A percentile compares a stretch with the other conserved stretches of the same genome.
phyloP scores from a whole-genome alignment of 257 asterid species.

The Salvia miltiorrhiza region DNA sequence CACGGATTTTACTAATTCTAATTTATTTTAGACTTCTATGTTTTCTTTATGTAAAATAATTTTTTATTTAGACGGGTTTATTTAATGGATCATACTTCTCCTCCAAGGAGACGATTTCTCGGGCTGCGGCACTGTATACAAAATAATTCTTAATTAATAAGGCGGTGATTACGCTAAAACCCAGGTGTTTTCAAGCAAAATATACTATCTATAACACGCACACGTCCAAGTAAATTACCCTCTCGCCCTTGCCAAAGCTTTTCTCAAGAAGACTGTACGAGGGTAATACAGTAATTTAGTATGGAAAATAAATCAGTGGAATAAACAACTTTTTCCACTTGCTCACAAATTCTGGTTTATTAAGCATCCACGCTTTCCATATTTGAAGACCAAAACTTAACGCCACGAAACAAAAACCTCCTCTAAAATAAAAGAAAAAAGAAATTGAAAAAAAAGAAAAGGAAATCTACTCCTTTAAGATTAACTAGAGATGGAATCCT shows the following conservation, averaged over 20 bases:
- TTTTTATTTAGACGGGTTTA: neutral
- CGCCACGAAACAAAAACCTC: constrained; percentile 10
- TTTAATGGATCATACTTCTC: neutral
- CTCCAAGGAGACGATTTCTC: neutral
- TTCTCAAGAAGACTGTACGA: neutral
- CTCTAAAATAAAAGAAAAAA: neutral
- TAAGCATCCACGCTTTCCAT: constrained; percentile 32
- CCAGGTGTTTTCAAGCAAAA: neutral
- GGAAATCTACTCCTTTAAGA: neutral
- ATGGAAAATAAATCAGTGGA: neutral
- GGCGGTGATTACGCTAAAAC: constrained; percentile 7
- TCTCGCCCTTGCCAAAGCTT: neutral
- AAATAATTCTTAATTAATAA: neutral
- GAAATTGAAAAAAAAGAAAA: neutral
- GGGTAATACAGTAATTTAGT: neutral
- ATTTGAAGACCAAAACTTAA: constrained; percentile 7
- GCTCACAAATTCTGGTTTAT: constrained; percentile 21
- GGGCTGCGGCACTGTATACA: neutral
- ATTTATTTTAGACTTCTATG: neutral
- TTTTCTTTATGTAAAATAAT: neutral
- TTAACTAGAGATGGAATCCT: constrained; percentile 36
- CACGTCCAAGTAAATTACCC: neutral
- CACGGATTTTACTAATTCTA: too few species aligned
- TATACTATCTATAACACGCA: neutral
- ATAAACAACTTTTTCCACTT: constrained; percentile 19